Evolutionary conservation across 78 protist species (phyloP).

Genomic region (slime mould (Dictyostelium discoideum)): DNA sequence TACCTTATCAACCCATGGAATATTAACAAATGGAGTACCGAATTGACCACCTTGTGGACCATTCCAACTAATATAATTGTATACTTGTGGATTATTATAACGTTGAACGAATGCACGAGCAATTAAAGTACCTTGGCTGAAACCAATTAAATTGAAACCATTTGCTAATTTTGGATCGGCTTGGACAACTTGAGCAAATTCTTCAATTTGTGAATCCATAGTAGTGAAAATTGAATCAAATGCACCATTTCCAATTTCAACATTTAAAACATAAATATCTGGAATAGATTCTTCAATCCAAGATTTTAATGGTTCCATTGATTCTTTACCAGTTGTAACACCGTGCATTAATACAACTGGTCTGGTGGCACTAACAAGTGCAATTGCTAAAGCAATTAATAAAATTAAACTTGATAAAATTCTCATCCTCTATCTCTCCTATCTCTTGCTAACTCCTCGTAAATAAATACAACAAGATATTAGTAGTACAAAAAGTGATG

Average conservation of each 20-base stretch:
- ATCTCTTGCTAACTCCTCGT: background rate
- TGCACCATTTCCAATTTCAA: conserved; percentile 80
- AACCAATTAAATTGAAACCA: conserved; percentile 90
- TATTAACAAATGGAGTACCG: conserved; percentile 67
- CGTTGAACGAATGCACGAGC: conserved; percentile 83
- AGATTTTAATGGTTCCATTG: conserved; percentile 25
- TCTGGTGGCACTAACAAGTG: conserved; percentile 26
- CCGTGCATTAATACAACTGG: conserved; percentile 83
- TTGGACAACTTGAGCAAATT: conserved; percentile 7
- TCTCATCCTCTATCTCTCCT: background rate
- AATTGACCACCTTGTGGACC: conserved; percentile 88
- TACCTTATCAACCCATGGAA: conserved; percentile 57
- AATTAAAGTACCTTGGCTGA: conserved; percentile 73
- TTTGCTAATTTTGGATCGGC: conserved; percentile 80
- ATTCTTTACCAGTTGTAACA: background rate
- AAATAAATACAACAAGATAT: background rate
- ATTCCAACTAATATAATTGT: conserved; percentile 78
- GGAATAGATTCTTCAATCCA: conserved; percentile 73
- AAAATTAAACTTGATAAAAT: background rate
- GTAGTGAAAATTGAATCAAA: conserved; percentile 62
- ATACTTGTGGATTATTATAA: conserved; percentile 74
- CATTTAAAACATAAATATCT: conserved; percentile 69
- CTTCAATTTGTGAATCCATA: conserved; percentile 71
- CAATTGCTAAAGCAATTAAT: background rate
- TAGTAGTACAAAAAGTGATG: background rate